Evolutionary conservation across 257 asterid genomes (phyloP), one percentile per base, ranked within the genome.

Genomic region (Scutellaria galericulata): DNA sequence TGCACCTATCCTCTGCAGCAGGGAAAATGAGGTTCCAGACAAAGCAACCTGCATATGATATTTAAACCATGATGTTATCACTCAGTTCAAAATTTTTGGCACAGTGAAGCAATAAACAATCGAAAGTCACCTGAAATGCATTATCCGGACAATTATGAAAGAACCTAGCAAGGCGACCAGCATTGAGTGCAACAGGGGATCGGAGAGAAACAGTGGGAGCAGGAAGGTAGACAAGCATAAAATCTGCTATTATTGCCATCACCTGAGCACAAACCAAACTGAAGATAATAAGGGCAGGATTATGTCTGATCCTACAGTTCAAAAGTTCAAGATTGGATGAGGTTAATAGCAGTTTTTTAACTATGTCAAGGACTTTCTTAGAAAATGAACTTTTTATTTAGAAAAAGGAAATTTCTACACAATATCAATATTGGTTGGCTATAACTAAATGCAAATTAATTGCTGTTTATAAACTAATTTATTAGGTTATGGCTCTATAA

Each of bases 181-280:
- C 96, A 76, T 79, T 77, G 77, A 76, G 80, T 4, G 86, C 89
- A 58, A 89, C 87, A 67, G 95, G 91, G 9, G 91, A 53, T 47
- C 91, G 87, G 69, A 93, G 96, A 78, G 98, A 87, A 77, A 93
- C 89, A n/a, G 98, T 93, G 37, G 97, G 98, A 73, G 97, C 98
- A 10, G 97, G 98, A 73, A 93, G 97, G 81, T 88, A 93, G 53
- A 93, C 97, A 46, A 91, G 97, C 98, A 91, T 93, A 85, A 91
- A 93, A 84, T 91, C 98, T 66, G 98, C 98, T 75, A 93, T 84
- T 68, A 93, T 69, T 45, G 98, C 97, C 98, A 91, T 93, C 69
- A 85, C 96, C 97, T 90, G 77, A 50, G 66, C 40, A 41, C 47
- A 73, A 77, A 42, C 73, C 45, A 66, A 78, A 71, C 54, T 66